Percentiles rank a stretch among this genome's conserved stretches.
Evolutionary conservation across 2,329 filamentous ascomycete genomes (phyloP).

Genomic region (Beauveria sp.): DNA sequence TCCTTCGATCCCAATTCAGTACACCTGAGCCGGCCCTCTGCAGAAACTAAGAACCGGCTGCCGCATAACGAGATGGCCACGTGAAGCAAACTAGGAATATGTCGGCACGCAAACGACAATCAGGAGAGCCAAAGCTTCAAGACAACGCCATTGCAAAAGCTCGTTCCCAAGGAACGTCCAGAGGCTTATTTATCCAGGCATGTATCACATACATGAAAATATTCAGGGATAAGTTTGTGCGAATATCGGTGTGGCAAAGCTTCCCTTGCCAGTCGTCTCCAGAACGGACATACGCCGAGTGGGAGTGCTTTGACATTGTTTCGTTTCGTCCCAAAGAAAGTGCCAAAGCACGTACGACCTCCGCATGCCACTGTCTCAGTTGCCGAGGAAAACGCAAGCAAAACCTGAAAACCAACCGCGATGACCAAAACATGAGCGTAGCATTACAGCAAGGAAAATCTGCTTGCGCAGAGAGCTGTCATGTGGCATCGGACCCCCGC

Average conservation of each 20-base stretch:
- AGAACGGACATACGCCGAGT: background rate
- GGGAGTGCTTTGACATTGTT: slow-evolving; percentile 7
- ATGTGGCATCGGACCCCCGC: background rate
- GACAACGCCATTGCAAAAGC: background rate
- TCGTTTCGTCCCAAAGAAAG: slow-evolving; percentile 1
- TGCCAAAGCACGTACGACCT: background rate
- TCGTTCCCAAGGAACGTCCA: background rate
- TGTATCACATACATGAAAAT: background rate
- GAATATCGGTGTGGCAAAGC: background rate
- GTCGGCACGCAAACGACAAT: background rate
- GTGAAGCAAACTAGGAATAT: background rate
- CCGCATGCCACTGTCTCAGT: slow-evolving; percentile 8
- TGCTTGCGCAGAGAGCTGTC: background rate
- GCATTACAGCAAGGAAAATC: background rate
- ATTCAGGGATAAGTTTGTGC: background rate
- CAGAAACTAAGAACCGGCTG: background rate
- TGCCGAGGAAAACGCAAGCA: background rate
- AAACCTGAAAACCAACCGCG: background rate
- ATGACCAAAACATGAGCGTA: background rate
- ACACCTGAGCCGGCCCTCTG: background rate
- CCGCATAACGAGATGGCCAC: slow-evolving; percentile 4
- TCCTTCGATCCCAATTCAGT: background rate
- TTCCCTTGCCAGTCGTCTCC: background rate
- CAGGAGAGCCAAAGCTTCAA: background rate
- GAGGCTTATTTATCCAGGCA: background rate